A percentile compares a stretch with the other conserved stretches of the same genome.
These are phyloP conservation scores for Trypanosoma vivax DNA, from an alignment of 208 protist genomes.

Conservation along the genomic window DNA sequence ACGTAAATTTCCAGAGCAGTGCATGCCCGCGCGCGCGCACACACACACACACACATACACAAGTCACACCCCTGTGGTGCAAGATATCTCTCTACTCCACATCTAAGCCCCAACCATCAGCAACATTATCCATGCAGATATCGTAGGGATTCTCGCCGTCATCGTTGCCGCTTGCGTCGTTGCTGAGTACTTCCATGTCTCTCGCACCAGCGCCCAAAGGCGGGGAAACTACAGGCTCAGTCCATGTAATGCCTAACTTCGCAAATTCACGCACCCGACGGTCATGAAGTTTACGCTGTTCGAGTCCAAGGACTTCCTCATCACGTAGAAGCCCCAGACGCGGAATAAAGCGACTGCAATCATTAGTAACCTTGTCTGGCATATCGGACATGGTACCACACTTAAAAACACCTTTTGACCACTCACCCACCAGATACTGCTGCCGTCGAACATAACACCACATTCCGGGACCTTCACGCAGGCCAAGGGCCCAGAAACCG, in stretches of 20 bases:
- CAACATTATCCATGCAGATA: conserved; percentile 13
- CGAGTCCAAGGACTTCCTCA: conserved; percentile 50
- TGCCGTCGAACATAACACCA: conserved; percentile 75
- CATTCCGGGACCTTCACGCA: conserved; percentile 81
- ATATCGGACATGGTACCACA: conserved; percentile 80
- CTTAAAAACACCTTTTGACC: conserved; percentile 68
- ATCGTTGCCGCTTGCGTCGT: neutral
- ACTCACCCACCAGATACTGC: conserved; percentile 79
- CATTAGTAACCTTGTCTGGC: conserved; percentile 46
- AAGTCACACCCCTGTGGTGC: no score
- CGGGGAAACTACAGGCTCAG: conserved; percentile 28
- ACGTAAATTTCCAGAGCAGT: no score
- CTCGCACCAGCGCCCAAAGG: conserved; percentile 9
- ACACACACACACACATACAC: conserved; percentile 2
- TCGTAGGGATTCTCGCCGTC: conserved; percentile 5
- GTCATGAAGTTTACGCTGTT: conserved; percentile 64
- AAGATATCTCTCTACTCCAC: conserved; percentile 13
- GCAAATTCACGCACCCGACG: conserved; percentile 42
- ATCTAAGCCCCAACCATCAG: conserved; percentile 8
- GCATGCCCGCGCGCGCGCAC: neutral
- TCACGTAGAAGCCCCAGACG: conserved; percentile 59
- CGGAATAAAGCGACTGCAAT: conserved; percentile 63
- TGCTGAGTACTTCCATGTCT: neutral
- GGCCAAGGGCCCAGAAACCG: conserved; percentile 69
- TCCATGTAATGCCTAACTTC: conserved; percentile 41